Conservation (phyloP, 2,329 filamentous ascomycete species). For the Chalaropsis ovoidea region DNA sequence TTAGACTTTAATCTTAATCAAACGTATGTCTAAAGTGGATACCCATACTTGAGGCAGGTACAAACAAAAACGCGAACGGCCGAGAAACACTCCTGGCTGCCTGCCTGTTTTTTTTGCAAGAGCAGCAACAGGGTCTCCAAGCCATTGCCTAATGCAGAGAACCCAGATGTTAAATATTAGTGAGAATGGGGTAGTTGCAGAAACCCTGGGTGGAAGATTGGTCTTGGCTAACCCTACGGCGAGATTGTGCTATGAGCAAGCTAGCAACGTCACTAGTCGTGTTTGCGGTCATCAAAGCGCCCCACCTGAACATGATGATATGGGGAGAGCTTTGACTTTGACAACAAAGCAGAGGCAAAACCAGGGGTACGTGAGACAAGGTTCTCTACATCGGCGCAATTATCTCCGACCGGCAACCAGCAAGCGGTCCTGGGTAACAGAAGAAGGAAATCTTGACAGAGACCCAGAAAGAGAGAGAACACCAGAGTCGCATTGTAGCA, state of each 20-base stretch:
- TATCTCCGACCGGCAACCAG: background rate
- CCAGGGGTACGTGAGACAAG: background rate
- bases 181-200: background rate
- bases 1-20: background rate
- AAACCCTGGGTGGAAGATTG: background rate
- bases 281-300: background rate
- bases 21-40: slow-evolving; percentile 4
- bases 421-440: background rate
- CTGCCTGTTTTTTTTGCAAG: background rate
- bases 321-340: background rate
- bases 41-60: background rate
- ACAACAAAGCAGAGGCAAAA: too few species aligned
- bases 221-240: background rate
- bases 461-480: background rate
- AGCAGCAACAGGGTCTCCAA: background rate
- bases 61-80: background rate
- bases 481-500: background rate
- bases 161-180: too few species aligned
- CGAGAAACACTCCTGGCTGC: background rate
- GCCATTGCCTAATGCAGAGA: too few species aligned
- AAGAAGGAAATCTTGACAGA: slow-evolving; percentile 1
- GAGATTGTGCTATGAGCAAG: too few species aligned
- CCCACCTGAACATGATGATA: background rate
- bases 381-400: background rate
- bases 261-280: background rate